A percentile compares a stretch with the other conserved stretches of the same genome.
These are phyloP conservation scores for Colletotrichum sojae DNA, from an alignment of 2,329 filamentous ascomycete species.

Conservation along the genomic window DNA sequence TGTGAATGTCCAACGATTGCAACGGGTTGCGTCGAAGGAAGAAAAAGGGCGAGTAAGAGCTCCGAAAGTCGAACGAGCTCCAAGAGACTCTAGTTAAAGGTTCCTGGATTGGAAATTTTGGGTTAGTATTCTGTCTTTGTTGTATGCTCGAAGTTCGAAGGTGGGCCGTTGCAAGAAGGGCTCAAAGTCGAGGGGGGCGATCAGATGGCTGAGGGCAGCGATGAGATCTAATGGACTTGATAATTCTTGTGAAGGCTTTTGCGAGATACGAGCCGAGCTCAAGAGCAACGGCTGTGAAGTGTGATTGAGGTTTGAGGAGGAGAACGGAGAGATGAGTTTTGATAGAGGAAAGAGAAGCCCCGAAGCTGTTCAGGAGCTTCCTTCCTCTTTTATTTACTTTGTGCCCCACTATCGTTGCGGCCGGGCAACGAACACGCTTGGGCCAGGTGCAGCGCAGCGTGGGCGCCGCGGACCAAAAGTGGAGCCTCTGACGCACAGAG, in stretches of 20 bases:
- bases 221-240: conserved; percentile 65
- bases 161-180: conserved; percentile 58
- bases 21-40: conserved; percentile 61
- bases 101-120: conserved; percentile 68
- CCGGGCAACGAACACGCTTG: conserved; percentile 42
- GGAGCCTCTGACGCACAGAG: conserved; percentile 23
- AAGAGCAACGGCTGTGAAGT: conserved; percentile 32
- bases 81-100: conserved; percentile 73
- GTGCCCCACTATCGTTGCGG: conserved; percentile 49
- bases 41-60: conserved; percentile 51
- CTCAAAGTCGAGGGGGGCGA: conserved; percentile 62
- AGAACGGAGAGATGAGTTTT: conserved; percentile 44
- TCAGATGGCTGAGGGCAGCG: conserved; percentile 60
- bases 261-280: conserved; percentile 43
- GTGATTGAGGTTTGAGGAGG: conserved; percentile 36
- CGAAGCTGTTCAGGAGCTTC: conserved; percentile 41
- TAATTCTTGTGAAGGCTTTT: conserved; percentile 51
- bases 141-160: conserved; percentile 64
- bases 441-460: conserved; percentile 10
- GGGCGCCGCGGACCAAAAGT: not conserved
- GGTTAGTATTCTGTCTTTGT: conserved; percentile 61
- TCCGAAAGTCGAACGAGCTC: conserved; percentile 65
- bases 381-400: conserved; percentile 63
- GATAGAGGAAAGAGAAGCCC: conserved; percentile 45
- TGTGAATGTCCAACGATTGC: conserved; percentile 60